Evolutionary conservation across 306 rosid genomes (phyloP).

Genomic region (Gleditsia sinensis): DNA sequence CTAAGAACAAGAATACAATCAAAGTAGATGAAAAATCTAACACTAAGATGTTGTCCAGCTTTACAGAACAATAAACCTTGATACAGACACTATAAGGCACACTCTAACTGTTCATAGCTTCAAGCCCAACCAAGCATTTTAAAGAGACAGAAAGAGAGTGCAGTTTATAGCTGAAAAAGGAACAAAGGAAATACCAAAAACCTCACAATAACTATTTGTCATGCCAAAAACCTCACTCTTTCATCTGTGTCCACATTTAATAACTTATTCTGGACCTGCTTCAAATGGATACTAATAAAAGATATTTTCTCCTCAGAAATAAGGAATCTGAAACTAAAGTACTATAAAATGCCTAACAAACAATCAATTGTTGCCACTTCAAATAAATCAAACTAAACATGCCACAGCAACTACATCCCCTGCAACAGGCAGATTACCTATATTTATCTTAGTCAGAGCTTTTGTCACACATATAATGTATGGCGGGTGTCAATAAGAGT

Average conservation of each 20-base stretch:
- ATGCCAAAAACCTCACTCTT: not conserved
- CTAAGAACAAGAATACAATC: not conserved
- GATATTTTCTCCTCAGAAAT: slow-evolving; percentile 10
- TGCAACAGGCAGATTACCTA: not conserved
- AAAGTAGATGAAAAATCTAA: not conserved
- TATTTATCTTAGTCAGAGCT: slow-evolving; percentile 8
- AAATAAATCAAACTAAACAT: not conserved
- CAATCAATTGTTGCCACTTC: slow-evolving; percentile 7
- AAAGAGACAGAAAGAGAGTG: not conserved
- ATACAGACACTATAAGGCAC: too few relatives aligned
- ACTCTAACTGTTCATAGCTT: too few relatives aligned
- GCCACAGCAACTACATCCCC: not conserved
- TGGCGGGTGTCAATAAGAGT: not conserved
- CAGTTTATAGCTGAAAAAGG: not conserved
- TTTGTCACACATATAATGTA: not conserved
- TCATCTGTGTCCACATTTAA: not conserved
- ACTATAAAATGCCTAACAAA: slow-evolving; percentile 7
- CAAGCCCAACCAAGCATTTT: too few relatives aligned
- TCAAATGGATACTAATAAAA: not conserved
- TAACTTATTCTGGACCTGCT: not conserved
- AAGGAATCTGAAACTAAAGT: slow-evolving; percentile 7
- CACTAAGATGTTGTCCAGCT: not conserved
- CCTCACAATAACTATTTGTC: not conserved
- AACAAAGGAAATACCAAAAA: not conserved
- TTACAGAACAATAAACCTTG: not conserved